These are phyloP conservation scores for Amanita polypyramis DNA, from an alignment of 768 basidiomycete genomes.

Conservation along the genomic window DNA sequence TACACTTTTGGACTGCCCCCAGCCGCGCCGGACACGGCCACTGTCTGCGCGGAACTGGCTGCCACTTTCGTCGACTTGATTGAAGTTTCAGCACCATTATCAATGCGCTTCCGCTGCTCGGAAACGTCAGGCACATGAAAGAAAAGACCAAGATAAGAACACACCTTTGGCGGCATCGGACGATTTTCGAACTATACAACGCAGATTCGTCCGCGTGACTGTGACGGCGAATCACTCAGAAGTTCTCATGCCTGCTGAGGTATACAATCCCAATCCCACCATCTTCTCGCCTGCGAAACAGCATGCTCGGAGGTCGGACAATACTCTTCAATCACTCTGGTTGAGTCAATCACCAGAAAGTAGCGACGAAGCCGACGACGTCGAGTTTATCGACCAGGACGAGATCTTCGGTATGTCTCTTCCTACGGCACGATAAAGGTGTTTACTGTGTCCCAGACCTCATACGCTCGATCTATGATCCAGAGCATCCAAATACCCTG, in stretches of 20 bases:
- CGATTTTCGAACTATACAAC: conserved; percentile 8
- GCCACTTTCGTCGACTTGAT: conserved; percentile 33
- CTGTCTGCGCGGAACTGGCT: conserved; percentile 30
- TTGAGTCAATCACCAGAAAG: conserved; percentile 32
- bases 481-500: conserved; percentile 88
- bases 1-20: conserved; percentile 10
- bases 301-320: conserved; percentile 29
- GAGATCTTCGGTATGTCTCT: conserved; percentile 75
- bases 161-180: conserved; percentile 28
- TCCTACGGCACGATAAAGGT: not conserved
- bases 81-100: conserved; percentile 23
- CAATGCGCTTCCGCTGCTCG: conserved; percentile 49
- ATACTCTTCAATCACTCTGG: conserved; percentile 50
- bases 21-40: conserved; percentile 17
- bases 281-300: conserved; percentile 53
- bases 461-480: conserved; percentile 86
- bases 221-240: not conserved
- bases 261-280: conserved; percentile 88
- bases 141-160: conserved; percentile 1
- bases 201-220: conserved; percentile 17
- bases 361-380: conserved; percentile 42
- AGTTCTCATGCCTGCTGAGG: conserved; percentile 24
- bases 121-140: not conserved
- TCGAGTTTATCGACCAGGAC: conserved; percentile 76
- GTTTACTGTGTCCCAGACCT: conserved; percentile 48